Evolutionary conservation across 345 rosid species (phyloP).

Genomic region (Ceriops decandra): DNA sequence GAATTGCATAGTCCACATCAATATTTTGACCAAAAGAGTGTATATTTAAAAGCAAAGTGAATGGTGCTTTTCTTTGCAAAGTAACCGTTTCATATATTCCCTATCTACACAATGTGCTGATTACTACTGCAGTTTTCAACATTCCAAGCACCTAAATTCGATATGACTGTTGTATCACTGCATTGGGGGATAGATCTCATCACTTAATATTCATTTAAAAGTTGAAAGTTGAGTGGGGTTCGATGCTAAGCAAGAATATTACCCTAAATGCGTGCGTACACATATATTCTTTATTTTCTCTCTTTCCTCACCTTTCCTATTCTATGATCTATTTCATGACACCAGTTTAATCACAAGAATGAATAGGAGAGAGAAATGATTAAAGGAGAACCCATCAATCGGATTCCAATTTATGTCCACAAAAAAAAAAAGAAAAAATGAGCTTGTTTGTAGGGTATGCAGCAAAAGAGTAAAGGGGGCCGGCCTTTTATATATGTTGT

Average conservation of each 20-base stretch:
- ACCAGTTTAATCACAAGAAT: neutral
- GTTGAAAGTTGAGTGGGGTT: neutral
- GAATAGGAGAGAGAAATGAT: slow-evolving; percentile 34
- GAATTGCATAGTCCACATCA: neutral
- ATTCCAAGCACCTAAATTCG: slow-evolving; percentile 50
- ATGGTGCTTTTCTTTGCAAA: slow-evolving; percentile 27
- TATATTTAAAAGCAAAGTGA: slow-evolving; percentile 8
- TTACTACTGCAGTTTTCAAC: slow-evolving; percentile 37
- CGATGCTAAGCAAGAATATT: slow-evolving; percentile 25
- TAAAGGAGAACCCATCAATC: slow-evolving; percentile 37
- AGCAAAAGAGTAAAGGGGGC: neutral
- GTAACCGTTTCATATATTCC: slow-evolving; percentile 32
- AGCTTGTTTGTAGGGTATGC: neutral
- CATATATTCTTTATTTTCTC: neutral
- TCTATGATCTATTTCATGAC: neutral
- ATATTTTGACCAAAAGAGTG: neutral
- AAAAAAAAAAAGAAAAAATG: slow-evolving; percentile 1
- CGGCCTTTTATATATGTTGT: neutral
- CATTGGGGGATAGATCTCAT: slow-evolving; percentile 1
- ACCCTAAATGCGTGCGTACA: neutral
- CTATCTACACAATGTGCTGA: slow-evolving; percentile 6
- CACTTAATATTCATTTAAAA: slow-evolving; percentile 24
- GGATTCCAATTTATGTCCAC: slow-evolving; percentile 43
- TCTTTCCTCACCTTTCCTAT: neutral
- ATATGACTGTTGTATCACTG: slow-evolving; percentile 30